Evolutionary conservation across 2,329 filamentous ascomycete species (phyloP), one percentile per base, ranked within the genome.

Genomic region (Arthrobotrys musiformis): DNA sequence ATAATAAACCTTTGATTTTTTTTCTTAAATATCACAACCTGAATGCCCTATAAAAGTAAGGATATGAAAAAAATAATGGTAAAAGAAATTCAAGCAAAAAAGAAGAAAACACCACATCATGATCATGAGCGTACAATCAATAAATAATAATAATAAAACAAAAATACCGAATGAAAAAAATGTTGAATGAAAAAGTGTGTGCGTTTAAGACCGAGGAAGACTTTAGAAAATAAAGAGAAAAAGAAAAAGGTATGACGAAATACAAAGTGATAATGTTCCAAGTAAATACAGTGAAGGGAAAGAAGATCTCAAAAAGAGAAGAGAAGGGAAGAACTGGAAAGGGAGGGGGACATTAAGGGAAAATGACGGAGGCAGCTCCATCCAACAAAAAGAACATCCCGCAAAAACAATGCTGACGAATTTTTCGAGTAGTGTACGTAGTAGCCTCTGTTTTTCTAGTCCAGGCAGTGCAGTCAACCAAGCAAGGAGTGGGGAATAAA

Each of bases 231-330:
- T n/a, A n/a, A n/a, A n/a, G n/a, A n/a, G n/a, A n/a, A 8, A 42
- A 56, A 17, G 3, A 6, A 54, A 30, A 33, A 28, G 46, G 35
- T 24, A 50, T 61, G 22, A 64, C 44, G 22, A 37, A 77, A 77
- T 77, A 77, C 66, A 77, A 76, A 70, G 73, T 70, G 66, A 70
- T 77, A 77, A 66, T 67, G 73, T 52, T 66, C 42, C 37, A 77
- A 77, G 66, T 77, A 77, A 62, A 70, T 77, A 77, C 73, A 77
- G 22, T 42, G 73, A 77, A 77, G 61, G 60, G 73, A 67, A 77
- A 46, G 46, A 42, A 44, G 40, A 28, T 30, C 19, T 48, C 11
- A 37, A 35, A 17, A 37, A 15, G 26, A 9, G 17, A 28, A 35
- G 19, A 37, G 22, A 37, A 9, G 17, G 40, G 19, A 26, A 19